Conservation (phyloP, 306 rosid genomes). For the Carpinus fangiana region DNA sequence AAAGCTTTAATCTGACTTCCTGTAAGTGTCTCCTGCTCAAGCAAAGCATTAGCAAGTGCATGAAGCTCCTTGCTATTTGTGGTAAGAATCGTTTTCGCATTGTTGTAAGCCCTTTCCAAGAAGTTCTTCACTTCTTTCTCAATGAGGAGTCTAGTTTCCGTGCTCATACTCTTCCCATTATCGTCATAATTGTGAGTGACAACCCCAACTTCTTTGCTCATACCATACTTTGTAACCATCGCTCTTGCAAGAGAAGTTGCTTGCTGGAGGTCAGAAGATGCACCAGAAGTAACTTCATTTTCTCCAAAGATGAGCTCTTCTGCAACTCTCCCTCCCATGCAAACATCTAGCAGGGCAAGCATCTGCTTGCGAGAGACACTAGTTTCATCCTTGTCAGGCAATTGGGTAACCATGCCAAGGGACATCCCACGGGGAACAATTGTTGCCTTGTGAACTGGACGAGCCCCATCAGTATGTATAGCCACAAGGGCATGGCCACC, state of each 20-base stretch:
- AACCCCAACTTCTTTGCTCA: conserved; percentile 84
- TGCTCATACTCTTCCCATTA: conserved; percentile 86
- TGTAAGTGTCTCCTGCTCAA: conserved; percentile 72
- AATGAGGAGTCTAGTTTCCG: conserved; percentile 86
- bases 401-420: conserved; percentile 87
- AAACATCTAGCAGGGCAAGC: conserved; percentile 84
- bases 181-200: conserved; percentile 74
- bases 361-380: conserved; percentile 69
- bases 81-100: conserved; percentile 82
- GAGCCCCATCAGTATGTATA: conserved; percentile 79
- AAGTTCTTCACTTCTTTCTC: conserved; percentile 77
- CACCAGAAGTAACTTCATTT: conserved; percentile 82
- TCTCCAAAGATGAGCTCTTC: conserved; percentile 93
- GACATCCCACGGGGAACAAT: conserved; percentile 89
- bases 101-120: conserved; percentile 71
- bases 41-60: conserved; percentile 80
- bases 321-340: conserved; percentile 93
- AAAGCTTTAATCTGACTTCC: conserved; percentile 70
- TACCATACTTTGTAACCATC: conserved; percentile 88
- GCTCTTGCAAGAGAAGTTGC: conserved; percentile 83
- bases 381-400: conserved; percentile 77
- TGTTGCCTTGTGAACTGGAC: conserved; percentile 88
- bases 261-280: conserved; percentile 59
- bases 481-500: conserved; percentile 97
- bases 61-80: conserved; percentile 75